Evolutionary conservation across 1,284 basidiomycete species (phyloP).

Genomic region (Pascua guehoae): DNA sequence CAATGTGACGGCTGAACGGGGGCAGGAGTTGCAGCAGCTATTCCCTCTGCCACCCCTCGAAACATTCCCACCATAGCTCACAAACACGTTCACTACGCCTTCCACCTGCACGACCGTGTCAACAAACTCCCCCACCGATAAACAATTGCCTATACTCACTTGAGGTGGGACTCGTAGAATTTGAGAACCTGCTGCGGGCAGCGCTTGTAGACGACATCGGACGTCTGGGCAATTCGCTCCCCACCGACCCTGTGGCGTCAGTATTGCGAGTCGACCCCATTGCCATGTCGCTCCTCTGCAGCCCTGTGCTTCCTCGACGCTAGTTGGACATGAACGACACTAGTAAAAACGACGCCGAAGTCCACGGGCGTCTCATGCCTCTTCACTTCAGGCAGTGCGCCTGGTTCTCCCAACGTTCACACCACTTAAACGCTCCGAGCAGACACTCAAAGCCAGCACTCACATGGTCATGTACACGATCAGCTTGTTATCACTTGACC

Average conservation of each 20-base stretch:
- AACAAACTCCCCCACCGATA: too few relatives aligned
- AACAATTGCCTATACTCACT: conserved; percentile 24
- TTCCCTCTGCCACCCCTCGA: not conserved
- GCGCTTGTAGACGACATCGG: conserved; percentile 32
- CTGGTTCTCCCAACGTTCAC: not conserved
- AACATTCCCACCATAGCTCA: not conserved
- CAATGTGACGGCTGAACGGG: not conserved
- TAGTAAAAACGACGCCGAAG: not conserved
- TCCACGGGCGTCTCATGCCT: not conserved
- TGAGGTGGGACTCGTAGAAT: conserved; percentile 48
- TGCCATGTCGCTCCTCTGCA: not conserved
- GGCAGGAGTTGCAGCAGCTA: too few relatives aligned
- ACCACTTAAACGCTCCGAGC: too few relatives aligned
- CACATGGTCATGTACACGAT: conserved; percentile 45
- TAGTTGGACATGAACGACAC: not conserved
- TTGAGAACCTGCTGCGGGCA: conserved; percentile 44
- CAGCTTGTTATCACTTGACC: conserved; percentile 23
- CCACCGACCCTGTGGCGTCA: conserved; percentile 34
- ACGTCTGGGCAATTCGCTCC: conserved; percentile 27
- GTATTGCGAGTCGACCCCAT: not conserved
- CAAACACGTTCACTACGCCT: not conserved
- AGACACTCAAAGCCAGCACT: conserved; percentile 14
- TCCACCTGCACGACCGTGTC: not conserved
- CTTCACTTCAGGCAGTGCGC: not conserved
- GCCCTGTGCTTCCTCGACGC: too few relatives aligned